These are phyloP conservation scores for Eucalyptus dawsonii DNA, from an alignment of 345 rosid species.

Conservation along the genomic window DNA sequence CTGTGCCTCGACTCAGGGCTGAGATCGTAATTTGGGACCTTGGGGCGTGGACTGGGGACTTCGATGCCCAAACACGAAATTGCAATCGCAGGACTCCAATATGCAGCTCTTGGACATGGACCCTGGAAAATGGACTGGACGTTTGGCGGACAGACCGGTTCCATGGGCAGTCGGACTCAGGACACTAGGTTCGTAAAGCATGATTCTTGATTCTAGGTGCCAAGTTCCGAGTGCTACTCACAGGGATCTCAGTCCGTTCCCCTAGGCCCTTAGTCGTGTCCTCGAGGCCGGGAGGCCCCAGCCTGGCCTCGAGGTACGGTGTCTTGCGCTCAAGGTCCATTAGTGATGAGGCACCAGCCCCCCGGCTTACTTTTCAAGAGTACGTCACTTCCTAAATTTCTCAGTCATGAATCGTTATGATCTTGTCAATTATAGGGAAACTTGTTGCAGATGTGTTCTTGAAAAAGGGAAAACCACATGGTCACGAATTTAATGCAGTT, in stretches of 20 bases:
- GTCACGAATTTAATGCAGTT: not conserved
- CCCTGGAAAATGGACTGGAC: too few relatives aligned
- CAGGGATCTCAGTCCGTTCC: not conserved
- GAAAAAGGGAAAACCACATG: not conserved
- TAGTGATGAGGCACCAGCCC: not conserved
- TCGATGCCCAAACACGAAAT: not conserved
- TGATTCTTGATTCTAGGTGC: not conserved
- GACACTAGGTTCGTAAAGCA: not conserved
- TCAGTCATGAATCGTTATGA: not conserved
- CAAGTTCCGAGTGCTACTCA: not conserved
- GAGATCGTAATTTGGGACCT: not conserved
- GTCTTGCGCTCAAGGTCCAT: not conserved
- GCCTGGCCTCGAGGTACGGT: not conserved
- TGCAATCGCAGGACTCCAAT: too few relatives aligned
- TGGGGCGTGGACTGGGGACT: not conserved
- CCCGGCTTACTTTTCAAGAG: not conserved
- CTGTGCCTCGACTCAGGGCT: not conserved
- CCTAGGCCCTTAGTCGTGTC: not conserved
- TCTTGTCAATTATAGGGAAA: not conserved
- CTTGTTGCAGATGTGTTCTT: not conserved
- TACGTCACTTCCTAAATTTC: not conserved
- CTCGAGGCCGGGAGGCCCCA: rapidly evolving
- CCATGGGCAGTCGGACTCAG: not conserved
- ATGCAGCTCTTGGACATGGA: too few relatives aligned
- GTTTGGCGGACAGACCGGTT: rapidly evolving